Evolutionary conservation across 306 rosid species (phyloP), one percentile per base, ranked within the genome.

Genomic region (Mimosa bimucronata): DNA sequence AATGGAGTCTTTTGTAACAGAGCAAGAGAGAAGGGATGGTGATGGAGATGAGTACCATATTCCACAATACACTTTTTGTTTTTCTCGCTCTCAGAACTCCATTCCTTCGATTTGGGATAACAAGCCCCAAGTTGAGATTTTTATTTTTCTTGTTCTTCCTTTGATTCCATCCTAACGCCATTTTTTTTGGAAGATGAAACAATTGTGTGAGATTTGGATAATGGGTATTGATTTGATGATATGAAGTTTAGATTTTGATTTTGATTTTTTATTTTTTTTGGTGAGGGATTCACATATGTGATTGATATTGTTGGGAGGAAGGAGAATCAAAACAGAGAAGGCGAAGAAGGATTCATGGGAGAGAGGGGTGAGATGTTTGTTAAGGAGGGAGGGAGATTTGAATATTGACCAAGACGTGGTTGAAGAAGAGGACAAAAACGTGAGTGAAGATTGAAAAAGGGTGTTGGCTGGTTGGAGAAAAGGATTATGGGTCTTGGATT

Each of bases 321-420:
- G 28, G n/a, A n/a, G 26, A n/a, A 82, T 85, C 79, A 80, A 87
- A 80, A 46, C 44, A 57, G 74, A 70, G 79, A 52, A 66, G 48
- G 62, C 2, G 19, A 81, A 58, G 25, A 81, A 74, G 37, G 71
- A 74, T 82, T 78, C 37, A 30, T 61, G 31, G 23, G 60, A 28
- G 45, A 15, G 58, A 67, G 38, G 5, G n/a, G n/a, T 34, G 38
- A 34, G 38, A 34, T 50, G 74, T 34, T 76, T 37, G 52, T 77
- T n/a, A 21, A 28, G 21, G 7, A 58, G 55, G 18, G 66, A 28
- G 3, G 46, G 45, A 6, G 13, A 30, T 82, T 84, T 84, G 92
- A 88, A 88, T 75, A 34, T 86, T 88, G 92, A 89, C 90, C 90
- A n/a, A n/a, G n/a, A n/a, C n/a, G n/a, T n/a, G n/a, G 81, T 89